Evolutionary conservation across 2,329 filamentous ascomycete genomes (phyloP), one percentile per base, ranked within the genome.

Genomic region (Botrytis squamosa): DNA sequence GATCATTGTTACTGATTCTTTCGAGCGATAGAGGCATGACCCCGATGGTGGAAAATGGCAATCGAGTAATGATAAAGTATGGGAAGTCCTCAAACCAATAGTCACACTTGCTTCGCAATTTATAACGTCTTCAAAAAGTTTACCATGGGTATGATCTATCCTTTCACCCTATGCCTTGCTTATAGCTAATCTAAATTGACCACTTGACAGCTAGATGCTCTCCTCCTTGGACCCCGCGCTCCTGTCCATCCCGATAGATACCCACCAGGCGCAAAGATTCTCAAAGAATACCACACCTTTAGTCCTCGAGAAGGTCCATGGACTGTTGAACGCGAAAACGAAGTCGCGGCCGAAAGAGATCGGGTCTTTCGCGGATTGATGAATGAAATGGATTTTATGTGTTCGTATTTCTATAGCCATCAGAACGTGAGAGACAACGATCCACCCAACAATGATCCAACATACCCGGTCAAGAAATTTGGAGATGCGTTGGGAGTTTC

Each of bases 31-130:
- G 66, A 68, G 46, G 12, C 20, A 42, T 57, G 66, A 68, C 36
- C 66, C 66, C 16, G 22, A 22, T 2, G 66, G 49, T 14, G 66
- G 66, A 68, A 68, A 20, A 33, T 68, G 66, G 66, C 66, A 68
- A 57, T 68, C 66, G 49, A 68, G 66, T 25, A 68, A 68, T 9
- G 66, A 68, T 14, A 33, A n/a, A 57, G 66, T 68, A 25, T 68
- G 66, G 66, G 29, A 68, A 12, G 25, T 57, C 10, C 18, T 68
- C 1, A 57, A 33, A 42, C 66, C 66, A 29, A 68, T 68, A 40
- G 66, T 40, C 10, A 42, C 10, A 29, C 49, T 68, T 8, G 66
- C 66, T 22, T 68, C 66, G 4, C 36, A 55, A 42, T 68, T 33
- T 5, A 14, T 68, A 22, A 57, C 38, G n/a, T 68, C 66, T 5